Evolutionary conservation across 306 rosid species (phyloP).

Genomic region (Rosa chinensis): DNA sequence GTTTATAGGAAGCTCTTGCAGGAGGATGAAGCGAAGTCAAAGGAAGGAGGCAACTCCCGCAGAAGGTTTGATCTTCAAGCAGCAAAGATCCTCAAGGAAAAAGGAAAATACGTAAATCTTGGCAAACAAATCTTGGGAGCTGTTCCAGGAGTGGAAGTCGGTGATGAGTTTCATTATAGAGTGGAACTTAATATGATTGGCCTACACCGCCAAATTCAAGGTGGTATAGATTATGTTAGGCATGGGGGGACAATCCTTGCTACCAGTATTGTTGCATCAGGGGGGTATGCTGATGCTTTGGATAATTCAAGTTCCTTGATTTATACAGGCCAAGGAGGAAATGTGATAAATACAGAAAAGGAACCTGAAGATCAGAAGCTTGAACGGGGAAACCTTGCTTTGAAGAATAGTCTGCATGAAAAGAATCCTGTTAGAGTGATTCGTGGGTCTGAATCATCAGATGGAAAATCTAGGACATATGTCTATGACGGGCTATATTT

Average conservation of each 20-base stretch:
- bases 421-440: conserved; percentile 85
- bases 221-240: conserved; percentile 79
- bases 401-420: conserved; percentile 69
- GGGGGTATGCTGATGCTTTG: conserved; percentile 74
- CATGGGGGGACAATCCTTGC: conserved; percentile 59
- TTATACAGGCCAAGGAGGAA: conserved; percentile 93
- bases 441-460: conserved; percentile 67
- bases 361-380: conserved; percentile 97
- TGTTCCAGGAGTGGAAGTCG: conserved; percentile 92
- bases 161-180: conserved; percentile 89
- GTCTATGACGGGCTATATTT: conserved; percentile 83
- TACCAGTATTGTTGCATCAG: conserved; percentile 82
- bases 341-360: conserved; percentile 56
- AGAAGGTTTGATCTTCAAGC: conserved; percentile 67
- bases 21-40: conserved; percentile 61
- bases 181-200: conserved; percentile 79
- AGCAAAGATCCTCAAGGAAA: conserved; percentile 53
- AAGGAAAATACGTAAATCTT: conserved; percentile 53
- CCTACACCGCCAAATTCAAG: conserved; percentile 71
- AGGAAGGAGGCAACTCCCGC: conserved; percentile 24
- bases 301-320: conserved; percentile 66
- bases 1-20: conserved; percentile 74
- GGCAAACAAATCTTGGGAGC: conserved; percentile 68
- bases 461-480: conserved; percentile 59
- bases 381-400: conserved; percentile 86